A percentile compares a stretch with the other conserved stretches of the same genome.
These are phyloP conservation scores for Nemania diffusa DNA, from an alignment of 2,329 filamentous ascomycete genomes.

Conservation along the genomic window DNA sequence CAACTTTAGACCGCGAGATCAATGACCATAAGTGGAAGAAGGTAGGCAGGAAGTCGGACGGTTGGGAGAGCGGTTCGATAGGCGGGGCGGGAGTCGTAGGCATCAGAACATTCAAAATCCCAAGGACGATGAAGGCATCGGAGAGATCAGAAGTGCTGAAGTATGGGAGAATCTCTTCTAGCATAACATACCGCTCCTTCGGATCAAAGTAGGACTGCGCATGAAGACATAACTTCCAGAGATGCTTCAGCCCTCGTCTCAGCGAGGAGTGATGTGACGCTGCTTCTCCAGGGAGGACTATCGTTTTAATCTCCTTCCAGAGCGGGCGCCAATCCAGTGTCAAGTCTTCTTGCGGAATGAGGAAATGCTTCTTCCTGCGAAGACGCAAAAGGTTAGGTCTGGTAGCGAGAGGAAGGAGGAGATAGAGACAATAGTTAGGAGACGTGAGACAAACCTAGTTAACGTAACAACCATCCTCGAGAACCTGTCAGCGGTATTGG, in stretches of 20 bases:
- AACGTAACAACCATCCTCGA: constrained; percentile 95
- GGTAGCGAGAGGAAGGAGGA: constrained; percentile 10
- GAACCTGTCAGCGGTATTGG: constrained; percentile 85
- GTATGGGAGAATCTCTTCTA: constrained; percentile 83
- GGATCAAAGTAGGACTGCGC: constrained; percentile 94
- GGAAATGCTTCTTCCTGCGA: constrained; percentile 88
- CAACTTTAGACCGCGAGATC: constrained; percentile 85
- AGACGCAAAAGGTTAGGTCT: constrained; percentile 27
- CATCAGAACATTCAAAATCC: constrained; percentile 85
- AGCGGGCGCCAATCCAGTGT: constrained; percentile 91
- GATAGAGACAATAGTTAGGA: neutral
- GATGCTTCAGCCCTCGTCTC: constrained; percentile 67
- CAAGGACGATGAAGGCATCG: constrained; percentile 91
- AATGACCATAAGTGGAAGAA: constrained; percentile 98
- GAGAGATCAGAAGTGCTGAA: constrained; percentile 95
- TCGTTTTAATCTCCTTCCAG: constrained; percentile 90
- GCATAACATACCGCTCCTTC: constrained; percentile 80
- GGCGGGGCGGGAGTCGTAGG: constrained; percentile 83
- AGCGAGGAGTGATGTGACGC: constrained; percentile 70
- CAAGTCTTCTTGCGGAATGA: constrained; percentile 90
- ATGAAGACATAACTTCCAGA: constrained; percentile 91
- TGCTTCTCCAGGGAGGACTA: constrained; percentile 87
- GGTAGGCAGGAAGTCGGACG: constrained; percentile 88
- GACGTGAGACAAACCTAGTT: constrained; percentile 76
- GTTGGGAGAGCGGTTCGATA: constrained; percentile 79